Conservation (phyloP, 2,329 filamentous ascomycete species). For the Aurifilum marmelostoma region DNA sequence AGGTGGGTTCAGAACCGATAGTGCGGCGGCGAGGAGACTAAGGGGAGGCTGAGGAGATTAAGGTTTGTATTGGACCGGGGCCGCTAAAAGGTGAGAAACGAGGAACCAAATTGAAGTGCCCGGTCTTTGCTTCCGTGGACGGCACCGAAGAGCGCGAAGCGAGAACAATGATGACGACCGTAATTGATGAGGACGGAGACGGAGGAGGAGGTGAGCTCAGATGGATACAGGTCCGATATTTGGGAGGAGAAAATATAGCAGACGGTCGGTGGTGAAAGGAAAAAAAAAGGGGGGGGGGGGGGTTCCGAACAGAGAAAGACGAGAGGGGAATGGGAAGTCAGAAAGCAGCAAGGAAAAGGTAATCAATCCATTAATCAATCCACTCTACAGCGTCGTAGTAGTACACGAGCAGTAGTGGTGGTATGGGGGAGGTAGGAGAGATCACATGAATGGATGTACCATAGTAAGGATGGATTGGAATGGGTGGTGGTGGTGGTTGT, state of each 20-base stretch:
- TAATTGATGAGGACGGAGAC: not conserved
- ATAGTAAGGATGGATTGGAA: not conserved
- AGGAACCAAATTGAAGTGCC: constrained; percentile 13
- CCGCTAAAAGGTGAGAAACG: constrained; percentile 7
- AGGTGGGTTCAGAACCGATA: constrained; percentile 27
- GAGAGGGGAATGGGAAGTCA: not conserved
- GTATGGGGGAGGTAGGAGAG: constrained; percentile 2
- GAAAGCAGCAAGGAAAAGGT: not conserved
- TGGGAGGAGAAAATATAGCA: too few relatives aligned
- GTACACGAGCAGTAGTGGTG: too few relatives aligned
- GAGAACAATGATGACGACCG: not conserved
- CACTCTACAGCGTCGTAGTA: not conserved
- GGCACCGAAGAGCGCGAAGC: constrained; percentile 9
- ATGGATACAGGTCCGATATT: not conserved
- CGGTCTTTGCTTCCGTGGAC: constrained; percentile 13
- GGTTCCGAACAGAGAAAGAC: not conserved
- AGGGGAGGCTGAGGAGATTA: constrained; percentile 30
- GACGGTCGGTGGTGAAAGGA: not conserved
- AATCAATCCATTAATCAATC: not conserved
- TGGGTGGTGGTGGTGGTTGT: not conserved
- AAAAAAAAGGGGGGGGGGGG: not conserved
- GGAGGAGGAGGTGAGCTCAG: not conserved
- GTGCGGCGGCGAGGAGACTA: constrained; percentile 27
- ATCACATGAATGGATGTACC: not conserved
- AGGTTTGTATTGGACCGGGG: constrained; percentile 28